Base-by-base conservation (phyloP, 768 basidiomycete species). In the Boletus insuetus region DNA sequence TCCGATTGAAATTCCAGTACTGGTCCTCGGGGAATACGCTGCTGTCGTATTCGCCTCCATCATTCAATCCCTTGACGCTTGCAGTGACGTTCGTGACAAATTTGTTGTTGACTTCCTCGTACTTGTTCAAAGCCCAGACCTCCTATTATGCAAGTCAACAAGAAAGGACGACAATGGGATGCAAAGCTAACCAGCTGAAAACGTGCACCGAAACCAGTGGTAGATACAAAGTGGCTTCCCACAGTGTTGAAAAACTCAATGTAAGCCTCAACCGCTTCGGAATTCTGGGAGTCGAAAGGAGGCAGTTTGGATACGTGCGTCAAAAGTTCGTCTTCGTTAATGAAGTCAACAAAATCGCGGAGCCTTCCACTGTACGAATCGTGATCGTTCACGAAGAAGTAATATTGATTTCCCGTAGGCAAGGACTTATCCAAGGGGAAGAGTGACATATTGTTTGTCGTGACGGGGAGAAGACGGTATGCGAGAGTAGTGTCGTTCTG, bases 101-200 rank as follows among this genome's bases (percentile, higher is more conserved):
- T 19, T 54, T 56, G 2, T 24, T 19, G 35, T 56, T 56, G 24
- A 56, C 46, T 4, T 54, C 55, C 16, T 46, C 31, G 45, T 47
- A 46, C 13, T 47, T 54, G 51, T 56, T 56, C 40, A 35, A 54
- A n/a, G 45, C 55, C 51, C 51, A 56, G 32, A 47, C 51, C 37
- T 56, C 20, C 55, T 55, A 9, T 31, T 32, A 1, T 39, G 14
- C 26, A 49, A 24, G 42, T 55, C 26, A 44, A 24, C 7, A 31
- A 29, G n/a, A 24, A 37, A 19, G 3, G 7, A 19, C 16, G n/a
- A 16, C 11, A 24, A 5, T 29, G 26, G 26, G 22, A 31, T 32
- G 6, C 26, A 32, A 14, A 17, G 53, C 49, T 2, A 24, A 52
- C 54, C 49, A 56, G 17, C 26, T 48, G 39, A 16, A 56, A 56